These are phyloP conservation scores for Imleria badia DNA, from an alignment of 768 basidiomycete species.

Conservation along the genomic window DNA sequence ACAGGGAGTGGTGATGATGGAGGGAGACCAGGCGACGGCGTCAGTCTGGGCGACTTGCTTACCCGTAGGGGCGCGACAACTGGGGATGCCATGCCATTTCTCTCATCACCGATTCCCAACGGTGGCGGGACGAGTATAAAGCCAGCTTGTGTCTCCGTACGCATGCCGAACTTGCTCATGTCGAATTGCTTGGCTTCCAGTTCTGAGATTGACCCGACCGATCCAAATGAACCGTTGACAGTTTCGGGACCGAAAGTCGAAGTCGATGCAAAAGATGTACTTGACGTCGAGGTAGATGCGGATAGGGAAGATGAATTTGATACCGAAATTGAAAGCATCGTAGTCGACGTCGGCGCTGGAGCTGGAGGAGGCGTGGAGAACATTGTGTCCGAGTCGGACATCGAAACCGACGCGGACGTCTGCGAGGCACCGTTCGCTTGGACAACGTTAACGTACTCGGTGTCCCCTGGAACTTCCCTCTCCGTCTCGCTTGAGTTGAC, in stretches of 20 bases:
- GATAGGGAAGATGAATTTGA: constrained; percentile 20
- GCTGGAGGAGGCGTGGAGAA: background rate
- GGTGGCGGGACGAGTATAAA: constrained; percentile 28
- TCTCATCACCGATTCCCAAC: constrained; percentile 16
- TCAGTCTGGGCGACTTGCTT: constrained; percentile 25
- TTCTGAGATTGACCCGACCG: constrained; percentile 24
- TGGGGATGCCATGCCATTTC: constrained; percentile 1
- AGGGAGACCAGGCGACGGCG: constrained; percentile 16
- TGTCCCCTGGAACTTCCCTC: constrained; percentile 10
- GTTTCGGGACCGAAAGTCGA: constrained; percentile 15
- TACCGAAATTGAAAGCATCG: constrained; percentile 6
- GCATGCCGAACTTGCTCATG: constrained; percentile 7
- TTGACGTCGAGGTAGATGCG: constrained; percentile 10
- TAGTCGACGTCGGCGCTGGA: constrained; percentile 1
- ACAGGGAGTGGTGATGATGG: constrained; percentile 17
- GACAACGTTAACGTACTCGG: constrained; percentile 7
- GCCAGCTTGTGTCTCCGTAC: constrained; percentile 2
- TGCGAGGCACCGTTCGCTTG: constrained; percentile 2
- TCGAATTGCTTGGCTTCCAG: constrained; percentile 21
- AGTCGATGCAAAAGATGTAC: constrained; percentile 14
- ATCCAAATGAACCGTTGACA: constrained; percentile 12
- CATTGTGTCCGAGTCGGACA: constrained; percentile 4
- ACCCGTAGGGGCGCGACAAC: constrained; percentile 26
- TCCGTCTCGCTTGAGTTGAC: constrained; percentile 16
- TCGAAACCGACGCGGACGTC: background rate